These are phyloP conservation scores for Globisporangium spinosum DNA, from an alignment of 352 stramenopile genomes.

Conservation along the genomic window DNA sequence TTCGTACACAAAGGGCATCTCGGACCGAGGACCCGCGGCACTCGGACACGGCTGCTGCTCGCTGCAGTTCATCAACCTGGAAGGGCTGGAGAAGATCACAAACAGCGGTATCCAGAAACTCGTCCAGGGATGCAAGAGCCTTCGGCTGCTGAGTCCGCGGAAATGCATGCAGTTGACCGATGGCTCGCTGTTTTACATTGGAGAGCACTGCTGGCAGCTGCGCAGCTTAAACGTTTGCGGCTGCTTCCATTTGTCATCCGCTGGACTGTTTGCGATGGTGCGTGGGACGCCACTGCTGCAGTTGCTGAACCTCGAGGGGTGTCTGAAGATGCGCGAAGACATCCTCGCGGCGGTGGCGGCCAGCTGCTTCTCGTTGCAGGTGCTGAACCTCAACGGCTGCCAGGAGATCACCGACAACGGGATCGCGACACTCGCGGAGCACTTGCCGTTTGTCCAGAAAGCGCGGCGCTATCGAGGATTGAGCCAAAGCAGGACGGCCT, in stretches of 20 bases:
- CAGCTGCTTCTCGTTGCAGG: constrained; percentile 50
- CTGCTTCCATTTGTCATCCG: constrained; percentile 58
- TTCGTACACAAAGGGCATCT: constrained; percentile 53
- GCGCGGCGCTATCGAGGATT: constrained; percentile 53
- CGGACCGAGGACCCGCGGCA: constrained; percentile 49
- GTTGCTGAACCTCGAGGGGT: constrained; percentile 66
- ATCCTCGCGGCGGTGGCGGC: constrained; percentile 56
- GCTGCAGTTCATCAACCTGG: constrained; percentile 76
- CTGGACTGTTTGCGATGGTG: constrained; percentile 48
- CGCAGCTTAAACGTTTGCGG: constrained; percentile 59
- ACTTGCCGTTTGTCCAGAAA: constrained; percentile 66
- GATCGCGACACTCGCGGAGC: constrained; percentile 56
- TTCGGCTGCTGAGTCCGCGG: constrained; percentile 62
- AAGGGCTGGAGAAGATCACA: constrained; percentile 56
- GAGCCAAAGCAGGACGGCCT: constrained; percentile 48
- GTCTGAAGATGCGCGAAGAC: constrained; percentile 62
- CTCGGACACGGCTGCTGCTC: constrained; percentile 43
- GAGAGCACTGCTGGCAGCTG: constrained; percentile 41
- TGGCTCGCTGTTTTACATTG: constrained; percentile 39
- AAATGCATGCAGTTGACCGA: constrained; percentile 64
- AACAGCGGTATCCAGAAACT: constrained; percentile 44
- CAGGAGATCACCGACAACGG: constrained; percentile 76
- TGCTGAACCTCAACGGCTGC: constrained; percentile 70
- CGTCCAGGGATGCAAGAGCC: constrained; percentile 39
- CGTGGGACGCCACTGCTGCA: constrained; percentile 48